Evolutionary conservation across 1,284 basidiomycete species (phyloP), one percentile per base, ranked within the genome.

Genomic region (Heliocybe sulcata): DNA sequence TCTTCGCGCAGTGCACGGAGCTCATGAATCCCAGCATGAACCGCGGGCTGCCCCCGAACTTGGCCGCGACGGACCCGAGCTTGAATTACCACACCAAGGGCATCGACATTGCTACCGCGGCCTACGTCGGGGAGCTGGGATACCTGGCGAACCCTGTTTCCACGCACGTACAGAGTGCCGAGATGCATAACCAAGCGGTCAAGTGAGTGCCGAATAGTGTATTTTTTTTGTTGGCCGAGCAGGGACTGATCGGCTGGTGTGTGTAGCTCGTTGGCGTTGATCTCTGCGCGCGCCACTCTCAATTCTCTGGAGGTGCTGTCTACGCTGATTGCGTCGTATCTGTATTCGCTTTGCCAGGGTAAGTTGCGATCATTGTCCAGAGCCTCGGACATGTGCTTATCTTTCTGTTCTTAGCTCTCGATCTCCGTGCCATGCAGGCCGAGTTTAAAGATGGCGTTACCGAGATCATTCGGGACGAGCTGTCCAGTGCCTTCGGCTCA

Each of bases 131-230:
- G 29, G 92, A 94, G 70, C 77, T 94, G 27, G 91, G 90, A 19
- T 86, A 81, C 67, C 80, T 93, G 19, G 91, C 91, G 2, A 86
- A 82, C 65, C 91, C 92, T 0, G 91, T 94, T 1, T 87, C 87
- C 10, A 92, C 91, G 2, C 90, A 91, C 64, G 83, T 92, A 27
- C 89, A 93, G 63, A 87, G 85, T 2, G 90, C 90, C 0, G 90
- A 92, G 70, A 90, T 92, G 85, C 88, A 92, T 63, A 94, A 93
- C 64, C 91, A 92, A 67, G 85, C 89, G 45, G 78, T 92, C 64
- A 92, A 91, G 86, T 89, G 59, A 60, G 85, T 71, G 49, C 4
- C 42, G 54, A n/a, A 29, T 55, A n/a, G 50, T 45, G 48, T 26
- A 57, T 54, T 10, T 16, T 23, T 35, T 23, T 55, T 23, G 51